Conservation (phyloP, 2,329 filamentous ascomycete genomes). For the Sodiomyces alkalinus region DNA sequence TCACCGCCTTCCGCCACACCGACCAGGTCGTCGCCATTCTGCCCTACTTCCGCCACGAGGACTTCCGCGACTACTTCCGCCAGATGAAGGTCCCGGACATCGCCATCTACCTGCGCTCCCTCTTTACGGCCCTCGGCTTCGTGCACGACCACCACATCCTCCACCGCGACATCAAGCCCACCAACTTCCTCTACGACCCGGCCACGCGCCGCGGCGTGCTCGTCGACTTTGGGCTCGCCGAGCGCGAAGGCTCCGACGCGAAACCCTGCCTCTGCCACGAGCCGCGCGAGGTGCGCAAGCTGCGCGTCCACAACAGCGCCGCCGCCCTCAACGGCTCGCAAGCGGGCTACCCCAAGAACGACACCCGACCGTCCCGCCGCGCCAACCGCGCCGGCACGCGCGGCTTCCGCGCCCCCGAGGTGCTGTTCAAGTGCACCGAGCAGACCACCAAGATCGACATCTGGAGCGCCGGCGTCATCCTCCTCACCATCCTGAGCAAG, state of each 20-base stretch:
- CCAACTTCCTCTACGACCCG: conserved; percentile 90
- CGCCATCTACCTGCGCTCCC: conserved; percentile 72
- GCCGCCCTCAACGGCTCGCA: conserved; percentile 38
- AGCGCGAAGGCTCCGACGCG: conserved; percentile 61
- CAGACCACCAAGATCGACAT: conserved; percentile 92
- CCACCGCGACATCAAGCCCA: conserved; percentile 93
- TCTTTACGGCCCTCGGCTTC: conserved; percentile 71
- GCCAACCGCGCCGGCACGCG: conserved; percentile 91
- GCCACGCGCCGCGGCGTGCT: conserved; percentile 69
- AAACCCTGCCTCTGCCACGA: conserved; percentile 75
- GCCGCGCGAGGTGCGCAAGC: conserved; percentile 42
- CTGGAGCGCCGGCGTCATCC: conserved; percentile 93
- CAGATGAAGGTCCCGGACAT: conserved; percentile 79
- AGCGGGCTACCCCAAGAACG: conserved; percentile 71
- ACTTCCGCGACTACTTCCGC: conserved; percentile 90
- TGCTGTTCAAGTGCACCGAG: conserved; percentile 90
- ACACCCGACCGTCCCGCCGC: conserved; percentile 72
- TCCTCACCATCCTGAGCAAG: conserved; percentile 82
- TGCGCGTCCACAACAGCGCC: conserved; percentile 41
- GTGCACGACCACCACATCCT: conserved; percentile 78
- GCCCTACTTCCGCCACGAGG: conserved; percentile 88
- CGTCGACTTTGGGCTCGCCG: conserved; percentile 97
- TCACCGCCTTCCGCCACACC: conserved; percentile 88
- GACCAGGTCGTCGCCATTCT: conserved; percentile 93
- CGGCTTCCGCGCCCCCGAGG: conserved; percentile 91